Evolutionary conservation across 305 asterid species (phyloP), one percentile per base, ranked within the genome.

Genomic region (Rubia balearica): DNA sequence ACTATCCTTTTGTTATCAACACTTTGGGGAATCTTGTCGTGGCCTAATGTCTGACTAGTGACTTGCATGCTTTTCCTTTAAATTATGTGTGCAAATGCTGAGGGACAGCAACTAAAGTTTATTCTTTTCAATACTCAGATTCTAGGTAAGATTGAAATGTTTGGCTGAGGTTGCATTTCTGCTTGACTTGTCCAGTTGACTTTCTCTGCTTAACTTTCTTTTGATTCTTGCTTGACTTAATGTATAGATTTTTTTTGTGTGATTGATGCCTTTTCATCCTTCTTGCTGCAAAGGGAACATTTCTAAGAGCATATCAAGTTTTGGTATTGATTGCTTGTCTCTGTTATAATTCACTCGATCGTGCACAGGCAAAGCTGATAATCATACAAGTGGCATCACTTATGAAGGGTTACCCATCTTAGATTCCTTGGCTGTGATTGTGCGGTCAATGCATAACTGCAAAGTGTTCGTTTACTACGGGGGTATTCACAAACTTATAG

Each of bases 391-490:
- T 79, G 77, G 79, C 64, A 72, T 87, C 74, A 74, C 84, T 74
- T 77, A 79, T 53, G 98, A 94, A 79, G 85, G 88, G 75, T 87
- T 92, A 86, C 82, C 87, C 83, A 73, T 90, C 76, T 85, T 94
- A 82, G 96, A 91, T 77, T 89, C 96, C 70, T 81, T 94, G 87
- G 81, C 89, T 67, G 76, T 87, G 77, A 85, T 87, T 84, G 81
- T 90, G 49, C 84, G 85, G 82, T 94, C 99, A 65, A 74, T 85
- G 88, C 95, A 94, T 89, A 94, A 94, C 79, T 91, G 98, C 89
- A 83, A 86, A 82, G 89, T 87, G 71, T 81, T 91, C 81, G 91
- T 90, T 70, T 88, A 86, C 84, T 82, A 88, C 80, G 88, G 89
- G 75, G 99, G 96, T 67, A 84, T 94, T 77, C 96, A 88, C 75